Evolutionary conservation across 2,329 filamentous ascomycete species (phyloP), one percentile per base, ranked within the genome.

Genomic region (Akanthomyces muscarius): DNA sequence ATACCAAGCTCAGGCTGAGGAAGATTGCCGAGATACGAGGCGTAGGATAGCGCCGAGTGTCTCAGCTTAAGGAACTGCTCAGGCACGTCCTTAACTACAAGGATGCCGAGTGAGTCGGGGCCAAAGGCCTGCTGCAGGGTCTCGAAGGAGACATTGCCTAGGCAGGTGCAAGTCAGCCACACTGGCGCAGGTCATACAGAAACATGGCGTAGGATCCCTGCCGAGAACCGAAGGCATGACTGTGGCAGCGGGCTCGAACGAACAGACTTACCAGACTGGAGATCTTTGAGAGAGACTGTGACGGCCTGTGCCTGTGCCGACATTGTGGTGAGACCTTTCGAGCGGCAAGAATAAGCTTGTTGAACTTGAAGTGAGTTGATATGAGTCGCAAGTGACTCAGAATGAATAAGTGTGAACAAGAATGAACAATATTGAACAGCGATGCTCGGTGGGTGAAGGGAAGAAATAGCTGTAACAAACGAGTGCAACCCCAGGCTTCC

Each of bases 41-140:
- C 87, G 73, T 95, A 95, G 0, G 91, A 95, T 7, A 99, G 82
- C 2, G 96, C 83, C 64, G 84, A 84, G 64, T 84, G 84, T 65
- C 95, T 86, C 50, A 97, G 78, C n/a, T 83, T 76, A 16, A 83
- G 76, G 70, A 96, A 99, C 59, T 86, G 80, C 6, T 81, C 66
- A 0, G 92, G 91, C 0, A 98, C 85, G 72, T 92, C 91, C 72
- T 90, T 92, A 54, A 99, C 93, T n/a, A 98, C 80, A 62, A 99
- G 88, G 59, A 99, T 97, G 0, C 95, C 95, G 14, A 98, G 81
- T 2, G 92, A 97, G 30, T 90, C 86, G 1, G 93, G 92, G 0
- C 95, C 95, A 73, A 99, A 98, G 0, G 95, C 95, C 68, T 89
- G 76, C 69, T 90, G 85, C 13, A 95, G 81, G 0, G 84, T 84